These are phyloP conservation scores for Dactylorhiza incarnata DNA, from an alignment of 106 monocot species.

Conservation along the genomic window DNA sequence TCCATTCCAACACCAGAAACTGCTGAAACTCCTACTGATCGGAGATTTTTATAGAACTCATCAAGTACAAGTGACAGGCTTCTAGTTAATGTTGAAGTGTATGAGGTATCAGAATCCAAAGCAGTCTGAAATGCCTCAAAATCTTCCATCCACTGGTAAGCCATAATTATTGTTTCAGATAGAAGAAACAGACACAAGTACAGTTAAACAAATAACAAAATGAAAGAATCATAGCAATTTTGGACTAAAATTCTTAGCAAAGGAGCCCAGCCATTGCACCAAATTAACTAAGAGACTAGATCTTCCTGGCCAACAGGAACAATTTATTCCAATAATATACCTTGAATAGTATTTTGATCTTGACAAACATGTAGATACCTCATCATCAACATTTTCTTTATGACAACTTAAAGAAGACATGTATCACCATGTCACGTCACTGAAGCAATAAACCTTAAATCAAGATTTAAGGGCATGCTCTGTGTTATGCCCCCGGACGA, in stretches of 20 bases:
- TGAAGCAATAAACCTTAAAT: not conserved
- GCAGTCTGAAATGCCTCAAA: conserved; percentile 87
- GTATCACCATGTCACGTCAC: not conserved
- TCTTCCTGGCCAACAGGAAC: not conserved
- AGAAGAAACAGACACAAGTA: not conserved
- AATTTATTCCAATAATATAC: not conserved
- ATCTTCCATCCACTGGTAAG: conserved; percentile 91
- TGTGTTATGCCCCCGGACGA: too few species aligned
- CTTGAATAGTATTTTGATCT: not conserved
- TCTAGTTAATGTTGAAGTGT: conserved; percentile 68
- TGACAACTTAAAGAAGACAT: not conserved
- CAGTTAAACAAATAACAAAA: not conserved
- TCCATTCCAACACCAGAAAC: conserved; percentile 78
- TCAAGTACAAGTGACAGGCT: conserved; percentile 83
- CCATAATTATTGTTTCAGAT: not conserved
- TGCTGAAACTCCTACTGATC: conserved; percentile 88
- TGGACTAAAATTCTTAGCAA: not conserved
- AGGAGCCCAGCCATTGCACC: not conserved
- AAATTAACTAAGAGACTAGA: not conserved
- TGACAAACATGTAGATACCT: not conserved
- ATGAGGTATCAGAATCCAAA: conserved; percentile 66
- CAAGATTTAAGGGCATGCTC: not conserved
- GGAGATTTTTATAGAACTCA: conserved; percentile 91
- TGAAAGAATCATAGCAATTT: not conserved
- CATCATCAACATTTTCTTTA: not conserved